Conservation (phyloP, 2,329 filamentous ascomycete genomes). For the Talaromyces verruculosus region DNA sequence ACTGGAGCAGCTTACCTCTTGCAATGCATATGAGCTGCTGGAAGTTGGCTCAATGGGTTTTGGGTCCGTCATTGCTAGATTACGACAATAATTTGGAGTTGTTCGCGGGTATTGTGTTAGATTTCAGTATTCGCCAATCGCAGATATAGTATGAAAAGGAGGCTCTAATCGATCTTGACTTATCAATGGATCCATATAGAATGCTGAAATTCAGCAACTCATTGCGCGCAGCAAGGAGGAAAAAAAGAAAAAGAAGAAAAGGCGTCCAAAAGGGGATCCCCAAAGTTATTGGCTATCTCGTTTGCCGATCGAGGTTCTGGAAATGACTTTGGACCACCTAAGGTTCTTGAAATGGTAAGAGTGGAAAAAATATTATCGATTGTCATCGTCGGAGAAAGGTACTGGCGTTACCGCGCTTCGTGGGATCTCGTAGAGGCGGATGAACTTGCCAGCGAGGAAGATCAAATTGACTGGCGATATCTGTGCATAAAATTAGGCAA, state of each 20-base stretch:
- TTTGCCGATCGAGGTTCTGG: background rate
- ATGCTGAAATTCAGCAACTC: background rate
- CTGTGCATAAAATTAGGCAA: background rate
- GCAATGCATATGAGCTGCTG: conserved; percentile 10
- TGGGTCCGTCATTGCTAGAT: background rate
- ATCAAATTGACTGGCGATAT: background rate
- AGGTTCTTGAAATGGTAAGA: background rate
- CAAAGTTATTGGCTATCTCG: too few relatives aligned
- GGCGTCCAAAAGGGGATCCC: background rate
- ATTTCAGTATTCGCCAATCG: background rate
- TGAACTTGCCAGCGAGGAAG: background rate
- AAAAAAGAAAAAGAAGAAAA: background rate
- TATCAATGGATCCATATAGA: conserved; percentile 3
- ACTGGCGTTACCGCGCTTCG: background rate
- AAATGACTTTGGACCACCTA: background rate
- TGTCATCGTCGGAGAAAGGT: background rate
- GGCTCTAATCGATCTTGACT: background rate
- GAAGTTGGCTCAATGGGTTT: conserved; percentile 5
- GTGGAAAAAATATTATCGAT: background rate
- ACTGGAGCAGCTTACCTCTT: background rate
- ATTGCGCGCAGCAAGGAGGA: background rate
- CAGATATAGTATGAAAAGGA: background rate
- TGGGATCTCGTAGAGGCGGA: background rate
- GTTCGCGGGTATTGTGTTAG: background rate
- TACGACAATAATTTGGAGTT: background rate